phyloP scores from a whole-genome alignment of 1,139 yeast species.

The Blastobotrys proliferans region DNA sequence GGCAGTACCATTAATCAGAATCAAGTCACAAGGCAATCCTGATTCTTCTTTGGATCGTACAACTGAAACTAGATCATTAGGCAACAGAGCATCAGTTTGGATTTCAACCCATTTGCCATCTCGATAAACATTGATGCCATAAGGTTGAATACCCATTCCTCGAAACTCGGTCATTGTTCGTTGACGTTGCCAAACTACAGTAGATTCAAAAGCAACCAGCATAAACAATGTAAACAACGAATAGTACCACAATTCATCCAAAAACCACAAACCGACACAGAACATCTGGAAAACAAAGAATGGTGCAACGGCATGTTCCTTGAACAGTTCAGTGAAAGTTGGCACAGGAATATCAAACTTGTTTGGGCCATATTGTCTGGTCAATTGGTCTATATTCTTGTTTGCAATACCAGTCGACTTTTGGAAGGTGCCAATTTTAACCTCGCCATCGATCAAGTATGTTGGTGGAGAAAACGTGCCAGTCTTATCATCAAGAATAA shows the following conservation, averaged over 20 bases:
- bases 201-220: slow-evolving; percentile 89
- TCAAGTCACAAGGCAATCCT: slow-evolving; percentile 94
- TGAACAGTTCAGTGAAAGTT: slow-evolving; percentile 80
- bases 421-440: slow-evolving; percentile 59
- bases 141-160: slow-evolving; percentile 96
- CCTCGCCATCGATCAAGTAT: slow-evolving; percentile 62
- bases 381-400: slow-evolving; percentile 45
- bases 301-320: slow-evolving; percentile 98
- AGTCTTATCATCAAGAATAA: slow-evolving; percentile 56
- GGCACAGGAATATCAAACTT: slow-evolving; percentile 94
- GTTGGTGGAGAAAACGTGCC: slow-evolving; percentile 73
- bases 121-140: slow-evolving; percentile 68
- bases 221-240: slow-evolving; percentile 87
- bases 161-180: slow-evolving; percentile 91
- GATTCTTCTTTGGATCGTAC: slow-evolving; percentile 86
- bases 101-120: slow-evolving; percentile 64
- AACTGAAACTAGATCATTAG: slow-evolving; percentile 88
- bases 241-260: slow-evolving; percentile 97
- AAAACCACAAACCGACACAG: slow-evolving; percentile 92
- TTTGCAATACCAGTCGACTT: slow-evolving; percentile 52
- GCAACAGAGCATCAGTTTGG: slow-evolving; percentile 72
- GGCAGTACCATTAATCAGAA: slow-evolving; percentile 81
- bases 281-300: slow-evolving; percentile 94
- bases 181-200: slow-evolving; percentile 90
- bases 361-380: slow-evolving; percentile 74